phyloP scores from a whole-genome alignment of 192 early-diverging fungal species.

The Backusella macrospora region DNA sequence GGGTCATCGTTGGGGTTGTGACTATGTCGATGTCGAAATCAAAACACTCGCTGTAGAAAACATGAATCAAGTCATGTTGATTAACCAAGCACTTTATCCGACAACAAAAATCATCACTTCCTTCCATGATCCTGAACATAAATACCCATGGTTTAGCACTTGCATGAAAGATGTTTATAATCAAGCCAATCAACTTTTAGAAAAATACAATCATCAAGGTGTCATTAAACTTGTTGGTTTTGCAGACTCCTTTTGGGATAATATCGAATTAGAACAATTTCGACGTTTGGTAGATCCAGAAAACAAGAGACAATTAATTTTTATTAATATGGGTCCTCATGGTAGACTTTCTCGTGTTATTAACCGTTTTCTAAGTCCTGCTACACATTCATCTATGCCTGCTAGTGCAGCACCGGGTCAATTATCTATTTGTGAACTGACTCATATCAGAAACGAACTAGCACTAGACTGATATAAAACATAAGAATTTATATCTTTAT shows the following conservation, averaged over 20 bases:
- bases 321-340: constrained; percentile 86
- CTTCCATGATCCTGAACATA: constrained; percentile 79
- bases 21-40: constrained; percentile 90
- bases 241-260: constrained; percentile 77
- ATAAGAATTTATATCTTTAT: not conserved
- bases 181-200: constrained; percentile 33
- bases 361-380: constrained; percentile 86
- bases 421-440: constrained; percentile 74
- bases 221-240: constrained; percentile 90
- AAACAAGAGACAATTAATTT: constrained; percentile 71
- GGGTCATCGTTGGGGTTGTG: constrained; percentile 86
- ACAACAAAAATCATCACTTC: constrained; percentile 77
- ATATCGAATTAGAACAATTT: constrained; percentile 78
- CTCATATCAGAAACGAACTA: not conserved
- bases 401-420: constrained; percentile 89
- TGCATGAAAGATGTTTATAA: constrained; percentile 52
- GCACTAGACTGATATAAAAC: not conserved
- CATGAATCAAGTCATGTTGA: not conserved
- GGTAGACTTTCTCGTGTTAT: constrained; percentile 88
- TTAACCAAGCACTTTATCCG: constrained; percentile 24
- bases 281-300: constrained; percentile 41
- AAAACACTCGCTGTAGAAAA: constrained; percentile 14
- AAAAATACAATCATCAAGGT: constrained; percentile 46
- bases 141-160: constrained; percentile 57
- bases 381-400: constrained; percentile 81